Conservation (phyloP, 2,329 filamentous ascomycete species). For the Aspergillus sclerotialis region DNA sequence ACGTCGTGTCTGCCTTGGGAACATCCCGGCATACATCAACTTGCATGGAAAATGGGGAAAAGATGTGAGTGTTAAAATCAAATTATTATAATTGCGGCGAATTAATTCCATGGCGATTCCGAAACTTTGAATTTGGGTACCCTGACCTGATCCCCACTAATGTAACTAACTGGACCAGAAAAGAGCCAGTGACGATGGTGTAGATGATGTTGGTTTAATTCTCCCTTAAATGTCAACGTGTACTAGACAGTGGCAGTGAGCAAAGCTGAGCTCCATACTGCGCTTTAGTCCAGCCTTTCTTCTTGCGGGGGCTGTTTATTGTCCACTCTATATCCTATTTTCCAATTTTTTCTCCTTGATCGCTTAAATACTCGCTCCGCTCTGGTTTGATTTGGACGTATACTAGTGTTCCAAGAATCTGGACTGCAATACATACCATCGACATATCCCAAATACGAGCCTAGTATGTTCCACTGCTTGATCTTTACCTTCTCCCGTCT, state of each 20-base stretch:
- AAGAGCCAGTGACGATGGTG: conserved; percentile 1
- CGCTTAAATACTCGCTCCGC: background rate
- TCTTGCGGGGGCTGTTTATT: conserved; percentile 6
- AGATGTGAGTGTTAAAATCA: background rate
- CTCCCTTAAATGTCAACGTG: conserved; percentile 4
- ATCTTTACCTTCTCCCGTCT: background rate
- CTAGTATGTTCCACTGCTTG: background rate
- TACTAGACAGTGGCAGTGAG: conserved; percentile 5
- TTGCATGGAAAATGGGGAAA: no score
- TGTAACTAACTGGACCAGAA: background rate
- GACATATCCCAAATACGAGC: no score
- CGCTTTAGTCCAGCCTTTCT: conserved; percentile 1
- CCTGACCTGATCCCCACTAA: background rate
- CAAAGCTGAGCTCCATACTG: background rate
- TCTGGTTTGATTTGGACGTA: background rate
- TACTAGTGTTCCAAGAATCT: no score
- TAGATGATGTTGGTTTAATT: background rate
- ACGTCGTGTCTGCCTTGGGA: background rate
- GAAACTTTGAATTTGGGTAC: background rate
- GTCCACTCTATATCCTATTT: no score
- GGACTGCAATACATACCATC: no score
- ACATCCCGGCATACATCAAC: background rate
- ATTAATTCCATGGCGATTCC: background rate
- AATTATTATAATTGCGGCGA: conserved; percentile 1
- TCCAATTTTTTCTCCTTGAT: background rate